Evolutionary conservation across 495 filamentous ascomycete genomes (phyloP).

Genomic region (Hypoxylon fragiforme): DNA sequence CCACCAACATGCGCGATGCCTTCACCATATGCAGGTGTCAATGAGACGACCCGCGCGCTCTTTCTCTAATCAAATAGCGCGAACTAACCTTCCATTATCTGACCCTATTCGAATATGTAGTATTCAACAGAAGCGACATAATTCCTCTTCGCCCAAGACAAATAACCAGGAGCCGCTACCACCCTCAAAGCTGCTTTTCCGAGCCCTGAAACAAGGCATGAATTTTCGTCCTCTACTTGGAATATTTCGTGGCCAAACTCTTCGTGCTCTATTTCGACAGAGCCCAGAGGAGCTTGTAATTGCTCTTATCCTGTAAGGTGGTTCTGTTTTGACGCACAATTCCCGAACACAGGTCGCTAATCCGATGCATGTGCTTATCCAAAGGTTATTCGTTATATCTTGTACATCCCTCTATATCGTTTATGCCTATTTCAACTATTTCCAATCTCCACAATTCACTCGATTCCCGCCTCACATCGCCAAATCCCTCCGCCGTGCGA

Average conservation of each 20-base stretch:
- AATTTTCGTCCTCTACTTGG: constrained; percentile 37
- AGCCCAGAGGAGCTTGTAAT: constrained; percentile 48
- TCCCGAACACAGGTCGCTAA: too few species aligned
- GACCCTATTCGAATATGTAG: constrained; percentile 1
- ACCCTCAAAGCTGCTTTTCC: constrained; percentile 33
- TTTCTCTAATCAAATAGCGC: not conserved
- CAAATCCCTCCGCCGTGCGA: constrained; percentile 75
- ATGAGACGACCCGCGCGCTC: not conserved
- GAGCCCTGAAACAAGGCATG: constrained; percentile 39
- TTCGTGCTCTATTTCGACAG: constrained; percentile 40
- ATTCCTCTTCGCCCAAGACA: constrained; percentile 28
- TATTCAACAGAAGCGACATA: constrained; percentile 27
- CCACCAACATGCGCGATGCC: constrained; percentile 17
- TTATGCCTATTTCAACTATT: constrained; percentile 70
- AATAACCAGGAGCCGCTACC: constrained; percentile 29
- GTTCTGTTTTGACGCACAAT: not conserved
- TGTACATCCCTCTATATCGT: constrained; percentile 57
- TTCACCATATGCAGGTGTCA: constrained; percentile 19
- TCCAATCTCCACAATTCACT: constrained; percentile 57
- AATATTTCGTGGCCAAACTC: constrained; percentile 39
- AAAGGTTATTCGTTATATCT: constrained; percentile 51
- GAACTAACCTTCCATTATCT: not conserved
- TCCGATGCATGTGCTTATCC: constrained; percentile 8
- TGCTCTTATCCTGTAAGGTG: constrained; percentile 37
- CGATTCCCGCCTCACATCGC: constrained; percentile 81